Conservation (phyloP, 768 basidiomycete genomes). For the Suillus ampliporus region DNA sequence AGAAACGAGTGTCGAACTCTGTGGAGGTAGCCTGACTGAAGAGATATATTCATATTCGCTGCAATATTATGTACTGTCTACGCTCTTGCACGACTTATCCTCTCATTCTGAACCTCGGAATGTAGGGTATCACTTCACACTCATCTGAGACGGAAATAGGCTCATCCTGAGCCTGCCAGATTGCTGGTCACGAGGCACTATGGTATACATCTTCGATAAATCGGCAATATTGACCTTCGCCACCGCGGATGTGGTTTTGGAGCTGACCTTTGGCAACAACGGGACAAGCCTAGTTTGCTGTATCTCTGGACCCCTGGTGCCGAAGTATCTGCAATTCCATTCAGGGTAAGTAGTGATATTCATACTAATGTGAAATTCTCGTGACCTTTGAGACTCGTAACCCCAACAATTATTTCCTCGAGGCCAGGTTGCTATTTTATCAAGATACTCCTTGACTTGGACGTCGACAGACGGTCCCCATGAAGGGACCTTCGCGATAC, state of each 20-base stretch:
- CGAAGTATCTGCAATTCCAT: slow-evolving; percentile 31
- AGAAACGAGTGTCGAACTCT: slow-evolving; percentile 31
- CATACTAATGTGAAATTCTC: no score
- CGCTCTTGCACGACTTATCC: no score
- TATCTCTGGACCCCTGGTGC: slow-evolving; percentile 28
- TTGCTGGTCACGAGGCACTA: no score
- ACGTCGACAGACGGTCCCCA: slow-evolving; percentile 32
- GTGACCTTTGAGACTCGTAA: slow-evolving; percentile 27
- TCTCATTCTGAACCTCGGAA: no score
- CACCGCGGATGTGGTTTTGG: no score
- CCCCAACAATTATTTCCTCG: slow-evolving; percentile 33
- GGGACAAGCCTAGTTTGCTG: slow-evolving; percentile 23
- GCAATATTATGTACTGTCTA: no score
- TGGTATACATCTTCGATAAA: no score
- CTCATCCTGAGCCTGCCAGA: slow-evolving; percentile 36
- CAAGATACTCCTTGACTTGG: slow-evolving; percentile 28
- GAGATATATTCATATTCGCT: no score
- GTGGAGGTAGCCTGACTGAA: slow-evolving; percentile 16
- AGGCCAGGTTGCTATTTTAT: slow-evolving; percentile 32
- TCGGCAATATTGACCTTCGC: no score
- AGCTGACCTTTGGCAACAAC: slow-evolving; percentile 7
- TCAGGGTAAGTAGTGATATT: no score
- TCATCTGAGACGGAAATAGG: not conserved
- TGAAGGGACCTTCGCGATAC: slow-evolving; percentile 30
- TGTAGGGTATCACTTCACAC: no score